These are phyloP conservation scores for Papiliotrema nemorosa DNA, from an alignment of 1,284 basidiomycete genomes.

Conservation along the genomic window DNA sequence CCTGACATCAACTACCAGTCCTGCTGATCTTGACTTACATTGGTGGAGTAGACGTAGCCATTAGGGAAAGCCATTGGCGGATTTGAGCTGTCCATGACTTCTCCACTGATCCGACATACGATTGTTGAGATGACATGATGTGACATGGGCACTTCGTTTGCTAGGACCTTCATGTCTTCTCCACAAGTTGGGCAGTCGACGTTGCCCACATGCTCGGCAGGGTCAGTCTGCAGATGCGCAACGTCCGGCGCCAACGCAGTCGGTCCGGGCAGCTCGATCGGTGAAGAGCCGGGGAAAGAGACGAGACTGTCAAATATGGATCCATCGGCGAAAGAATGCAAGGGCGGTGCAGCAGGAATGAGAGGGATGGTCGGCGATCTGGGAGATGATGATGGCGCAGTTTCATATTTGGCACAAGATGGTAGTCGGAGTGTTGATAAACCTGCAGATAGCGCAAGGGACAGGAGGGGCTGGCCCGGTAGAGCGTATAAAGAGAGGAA, in stretches of 20 bases:
- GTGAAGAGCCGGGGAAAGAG: no score
- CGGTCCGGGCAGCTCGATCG: no score
- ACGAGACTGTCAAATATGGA: conserved; percentile 2
- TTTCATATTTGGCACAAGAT: conserved; percentile 57
- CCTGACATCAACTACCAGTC: conserved; percentile 52
- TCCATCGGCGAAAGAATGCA: conserved; percentile 6
- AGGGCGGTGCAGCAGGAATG: conserved; percentile 32
- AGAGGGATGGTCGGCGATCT: conserved; percentile 19
- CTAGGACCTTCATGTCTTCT: conserved; percentile 67
- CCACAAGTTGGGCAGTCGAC: conserved; percentile 91
- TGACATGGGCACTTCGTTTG: conserved; percentile 80
- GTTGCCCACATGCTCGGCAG: conserved; percentile 59
- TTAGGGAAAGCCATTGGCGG: conserved; percentile 88
- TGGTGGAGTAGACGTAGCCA: conserved; percentile 86
- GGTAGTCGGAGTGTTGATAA: conserved; percentile 81
- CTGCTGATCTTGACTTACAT: conserved; percentile 66
- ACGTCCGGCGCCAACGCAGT: conserved; percentile 12
- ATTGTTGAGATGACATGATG: conserved; percentile 95
- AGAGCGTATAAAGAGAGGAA: conserved; percentile 81
- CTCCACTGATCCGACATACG: conserved; percentile 83
- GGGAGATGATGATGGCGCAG: conserved; percentile 19
- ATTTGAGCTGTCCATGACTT: conserved; percentile 91
- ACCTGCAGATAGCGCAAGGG: conserved; percentile 82
- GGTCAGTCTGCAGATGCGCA: conserved; percentile 25
- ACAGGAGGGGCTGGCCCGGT: conserved; percentile 77